phyloP scores from a whole-genome alignment of 2,329 filamentous ascomycete genomes.

The Fusarium subtropicale region DNA sequence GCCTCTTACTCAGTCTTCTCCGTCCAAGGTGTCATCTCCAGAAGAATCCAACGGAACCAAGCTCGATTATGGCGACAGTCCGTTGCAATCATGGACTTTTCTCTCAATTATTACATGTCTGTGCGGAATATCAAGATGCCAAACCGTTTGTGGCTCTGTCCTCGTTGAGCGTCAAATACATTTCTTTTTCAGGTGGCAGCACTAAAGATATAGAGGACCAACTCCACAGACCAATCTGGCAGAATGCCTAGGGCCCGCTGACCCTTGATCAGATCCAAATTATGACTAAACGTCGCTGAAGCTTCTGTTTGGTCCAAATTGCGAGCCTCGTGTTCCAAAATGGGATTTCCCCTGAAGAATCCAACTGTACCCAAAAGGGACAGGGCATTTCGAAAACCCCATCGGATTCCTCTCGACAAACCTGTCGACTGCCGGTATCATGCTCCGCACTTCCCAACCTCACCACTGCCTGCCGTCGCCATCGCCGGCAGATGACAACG shows the following conservation, averaged over 20 bases:
- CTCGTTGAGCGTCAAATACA: not conserved
- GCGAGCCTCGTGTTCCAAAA: slow-evolving; percentile 51
- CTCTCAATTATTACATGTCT: not conserved
- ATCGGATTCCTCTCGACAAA: slow-evolving; percentile 15
- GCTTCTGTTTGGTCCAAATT: slow-evolving; percentile 43
- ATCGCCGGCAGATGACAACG: slow-evolving; percentile 3
- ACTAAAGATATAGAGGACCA: slow-evolving; percentile 19
- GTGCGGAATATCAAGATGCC: not conserved
- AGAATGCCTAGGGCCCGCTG: slow-evolving; percentile 24
- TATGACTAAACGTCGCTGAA: slow-evolving; percentile 27
- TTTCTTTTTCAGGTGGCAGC: not conserved
- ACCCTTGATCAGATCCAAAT: slow-evolving; percentile 42
- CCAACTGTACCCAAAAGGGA: slow-evolving; percentile 14
- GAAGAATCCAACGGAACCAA: slow-evolving; percentile 10
- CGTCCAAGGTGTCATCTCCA: slow-evolving; percentile 8
- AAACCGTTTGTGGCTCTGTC: not conserved
- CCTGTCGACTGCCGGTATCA: not conserved
- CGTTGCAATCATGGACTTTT: not conserved
- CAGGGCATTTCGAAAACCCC: slow-evolving; percentile 33
- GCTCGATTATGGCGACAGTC: not conserved
- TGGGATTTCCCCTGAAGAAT: slow-evolving; percentile 41
- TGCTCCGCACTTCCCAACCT: slow-evolving; percentile 21
- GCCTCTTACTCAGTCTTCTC: slow-evolving; percentile 1
- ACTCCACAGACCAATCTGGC: slow-evolving; percentile 4
- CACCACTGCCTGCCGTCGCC: slow-evolving; percentile 7